phyloP scores from a whole-genome alignment of 768 basidiomycete species.

The Suillus hirtellus region DNA sequence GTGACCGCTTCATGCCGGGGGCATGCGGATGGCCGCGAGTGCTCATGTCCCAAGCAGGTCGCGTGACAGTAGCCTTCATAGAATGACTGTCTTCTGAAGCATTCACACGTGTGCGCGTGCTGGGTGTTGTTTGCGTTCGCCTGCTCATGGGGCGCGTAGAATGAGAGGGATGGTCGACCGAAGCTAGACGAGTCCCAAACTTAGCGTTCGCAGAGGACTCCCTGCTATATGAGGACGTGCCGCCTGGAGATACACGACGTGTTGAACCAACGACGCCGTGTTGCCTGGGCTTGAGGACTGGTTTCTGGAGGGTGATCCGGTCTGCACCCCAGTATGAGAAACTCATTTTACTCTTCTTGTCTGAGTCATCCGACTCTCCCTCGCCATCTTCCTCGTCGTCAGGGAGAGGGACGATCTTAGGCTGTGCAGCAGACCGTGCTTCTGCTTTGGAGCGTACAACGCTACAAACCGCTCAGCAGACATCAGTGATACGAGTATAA shows the following conservation, averaged over 20 bases:
- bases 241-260: conserved; percentile 43
- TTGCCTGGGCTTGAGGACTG: conserved; percentile 53
- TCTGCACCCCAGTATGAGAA: conserved; percentile 94
- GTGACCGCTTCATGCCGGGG: conserved; percentile 53
- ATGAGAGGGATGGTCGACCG: conserved; percentile 49
- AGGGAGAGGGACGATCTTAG: conserved; percentile 68
- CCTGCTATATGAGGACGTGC: conserved; percentile 62
- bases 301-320: conserved; percentile 85
- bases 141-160: conserved; percentile 62
- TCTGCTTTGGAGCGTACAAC: conserved; percentile 72
- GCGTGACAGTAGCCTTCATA: conserved; percentile 71
- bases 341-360: conserved; percentile 91
- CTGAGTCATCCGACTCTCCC: conserved; percentile 78
- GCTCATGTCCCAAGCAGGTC: conserved; percentile 73
- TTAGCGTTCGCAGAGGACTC: conserved; percentile 91
- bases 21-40: conserved; percentile 42
- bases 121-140: conserved; percentile 45
- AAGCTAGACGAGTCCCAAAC: conserved; percentile 82
- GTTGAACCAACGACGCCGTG: conserved; percentile 34
- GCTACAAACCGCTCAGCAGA: conserved; percentile 35
- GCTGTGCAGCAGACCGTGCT: conserved; percentile 55
- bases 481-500: conserved; percentile 12
- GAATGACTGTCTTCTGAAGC: conserved; percentile 66
- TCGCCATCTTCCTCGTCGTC: conserved; percentile 58
- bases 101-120: conserved; percentile 48